phyloP scores from a whole-genome alignment of 2,329 filamentous ascomycete genomes.

The Thermoascus crustaceus region DNA sequence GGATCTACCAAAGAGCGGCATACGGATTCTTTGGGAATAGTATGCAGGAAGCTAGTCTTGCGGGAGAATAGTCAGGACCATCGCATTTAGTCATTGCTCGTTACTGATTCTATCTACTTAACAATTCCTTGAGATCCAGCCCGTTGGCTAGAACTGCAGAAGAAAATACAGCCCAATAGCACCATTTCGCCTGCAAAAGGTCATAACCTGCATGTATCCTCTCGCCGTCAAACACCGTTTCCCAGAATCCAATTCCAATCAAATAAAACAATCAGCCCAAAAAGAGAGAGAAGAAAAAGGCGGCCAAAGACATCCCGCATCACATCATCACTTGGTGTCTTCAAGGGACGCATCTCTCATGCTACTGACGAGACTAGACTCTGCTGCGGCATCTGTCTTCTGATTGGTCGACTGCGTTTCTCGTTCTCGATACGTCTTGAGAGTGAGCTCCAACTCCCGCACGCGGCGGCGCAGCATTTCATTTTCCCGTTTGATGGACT shows the following conservation, averaged over 20 bases:
- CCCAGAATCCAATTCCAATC: neutral
- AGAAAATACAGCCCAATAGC: neutral
- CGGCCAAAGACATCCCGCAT: neutral
- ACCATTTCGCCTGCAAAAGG: conserved; percentile 1
- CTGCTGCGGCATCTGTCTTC: conserved; percentile 1
- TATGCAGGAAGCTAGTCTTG: no score
- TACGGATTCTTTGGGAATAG: no score
- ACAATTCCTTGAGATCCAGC: neutral
- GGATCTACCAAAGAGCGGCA: no score
- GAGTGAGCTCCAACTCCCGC: conserved; percentile 34
- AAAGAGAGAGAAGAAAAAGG: neutral
- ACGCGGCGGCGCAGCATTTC: conserved; percentile 38
- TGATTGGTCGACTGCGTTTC: conserved; percentile 6
- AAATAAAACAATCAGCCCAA: neutral
- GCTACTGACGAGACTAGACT: conserved; percentile 9
- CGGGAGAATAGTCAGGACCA: no score
- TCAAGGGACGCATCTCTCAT: conserved; percentile 11
- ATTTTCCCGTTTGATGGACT: conserved; percentile 39
- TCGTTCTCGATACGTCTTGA: conserved; percentile 24
- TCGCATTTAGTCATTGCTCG: no score
- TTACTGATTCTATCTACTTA: no score
- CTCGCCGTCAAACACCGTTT: no score
- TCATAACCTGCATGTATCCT: no score
- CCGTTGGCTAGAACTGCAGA: neutral
- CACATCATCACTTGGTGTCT: conserved; percentile 6